phyloP scores from a whole-genome alignment of 1,139 yeast species.

The Yamadazyma epiphylla region DNA sequence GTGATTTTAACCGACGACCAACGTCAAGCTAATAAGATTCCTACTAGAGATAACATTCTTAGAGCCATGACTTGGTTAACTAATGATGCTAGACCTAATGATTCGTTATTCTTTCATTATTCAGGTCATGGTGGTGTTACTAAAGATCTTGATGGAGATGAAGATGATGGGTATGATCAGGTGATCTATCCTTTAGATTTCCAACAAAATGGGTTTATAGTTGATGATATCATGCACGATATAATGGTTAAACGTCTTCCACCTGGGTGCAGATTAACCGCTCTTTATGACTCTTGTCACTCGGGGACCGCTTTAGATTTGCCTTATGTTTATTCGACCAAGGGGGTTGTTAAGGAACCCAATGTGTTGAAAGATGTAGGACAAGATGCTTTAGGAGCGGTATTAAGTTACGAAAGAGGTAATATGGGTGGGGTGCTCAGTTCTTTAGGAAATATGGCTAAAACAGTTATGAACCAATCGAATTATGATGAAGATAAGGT shows the following conservation, averaged over 20 bases:
- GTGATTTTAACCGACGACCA: slow-evolving; percentile 82
- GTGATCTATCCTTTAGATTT: slow-evolving; percentile 91
- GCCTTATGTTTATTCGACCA: slow-evolving; percentile 86
- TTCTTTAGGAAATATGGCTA: slow-evolving; percentile 46
- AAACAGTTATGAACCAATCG: slow-evolving; percentile 30
- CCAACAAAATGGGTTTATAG: slow-evolving; percentile 65
- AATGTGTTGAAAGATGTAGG: slow-evolving; percentile 85
- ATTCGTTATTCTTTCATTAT: slow-evolving; percentile 80
- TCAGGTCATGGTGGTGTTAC: slow-evolving; percentile 94
- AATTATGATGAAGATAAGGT: slow-evolving; percentile 26
- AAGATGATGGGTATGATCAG: slow-evolving; percentile 85
- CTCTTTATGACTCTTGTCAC: slow-evolving; percentile 89
- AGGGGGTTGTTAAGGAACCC: slow-evolving; percentile 88
- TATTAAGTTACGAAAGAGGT: slow-evolving; percentile 70
- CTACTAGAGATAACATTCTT: slow-evolving; percentile 73
- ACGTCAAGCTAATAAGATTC: slow-evolving; percentile 58
- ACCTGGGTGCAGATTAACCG: slow-evolving; percentile 83
- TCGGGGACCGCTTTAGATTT: slow-evolving; percentile 89
- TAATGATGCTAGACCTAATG: slow-evolving; percentile 78
- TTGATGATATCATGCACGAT: slow-evolving; percentile 83
- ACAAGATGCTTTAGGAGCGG: slow-evolving; percentile 65
- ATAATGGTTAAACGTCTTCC: slow-evolving; percentile 75
- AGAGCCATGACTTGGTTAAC: slow-evolving; percentile 93
- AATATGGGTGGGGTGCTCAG: slow-evolving; percentile 53
- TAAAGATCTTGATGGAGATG: slow-evolving; percentile 81